These are phyloP conservation scores for Leptographium radiaticola DNA, from an alignment of 2,329 filamentous ascomycete genomes.

Conservation along the genomic window DNA sequence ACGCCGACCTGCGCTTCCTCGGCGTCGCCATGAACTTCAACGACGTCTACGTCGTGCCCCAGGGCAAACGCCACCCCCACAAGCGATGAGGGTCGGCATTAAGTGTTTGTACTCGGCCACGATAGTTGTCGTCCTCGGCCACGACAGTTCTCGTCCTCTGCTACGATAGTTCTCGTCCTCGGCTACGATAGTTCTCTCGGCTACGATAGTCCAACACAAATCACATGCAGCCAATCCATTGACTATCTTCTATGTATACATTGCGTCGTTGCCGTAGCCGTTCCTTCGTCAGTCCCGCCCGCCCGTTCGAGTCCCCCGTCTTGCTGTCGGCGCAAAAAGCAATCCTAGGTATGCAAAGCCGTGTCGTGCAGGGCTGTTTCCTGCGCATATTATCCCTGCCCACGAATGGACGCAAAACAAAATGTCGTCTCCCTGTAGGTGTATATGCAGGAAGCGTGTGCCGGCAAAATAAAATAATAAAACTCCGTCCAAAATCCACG, in stretches of 20 bases:
- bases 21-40: slow-evolving; percentile 99
- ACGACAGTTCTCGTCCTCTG: too few species aligned
- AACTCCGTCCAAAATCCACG: background rate
- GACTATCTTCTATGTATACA: background rate
- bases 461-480: background rate
- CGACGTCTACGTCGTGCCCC: slow-evolving; percentile 61
- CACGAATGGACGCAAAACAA: background rate
- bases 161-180: too few species aligned
- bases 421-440: background rate
- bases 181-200: too few species aligned
- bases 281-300: background rate
- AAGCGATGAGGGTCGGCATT: slow-evolving; percentile 1
- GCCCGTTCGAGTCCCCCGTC: background rate
- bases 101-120: too few species aligned
- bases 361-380: background rate
- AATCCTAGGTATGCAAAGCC: background rate
- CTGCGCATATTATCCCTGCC: background rate
- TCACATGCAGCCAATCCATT: background rate
- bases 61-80: slow-evolving; percentile 7
- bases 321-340: background rate
- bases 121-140: too few species aligned
- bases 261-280: slow-evolving; percentile 1
- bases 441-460: background rate
- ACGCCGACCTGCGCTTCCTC: slow-evolving; percentile 89
- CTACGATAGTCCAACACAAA: background rate